These are phyloP conservation scores for Logfia minima DNA, from an alignment of 129 eudicot genomes.

Conservation along the genomic window DNA sequence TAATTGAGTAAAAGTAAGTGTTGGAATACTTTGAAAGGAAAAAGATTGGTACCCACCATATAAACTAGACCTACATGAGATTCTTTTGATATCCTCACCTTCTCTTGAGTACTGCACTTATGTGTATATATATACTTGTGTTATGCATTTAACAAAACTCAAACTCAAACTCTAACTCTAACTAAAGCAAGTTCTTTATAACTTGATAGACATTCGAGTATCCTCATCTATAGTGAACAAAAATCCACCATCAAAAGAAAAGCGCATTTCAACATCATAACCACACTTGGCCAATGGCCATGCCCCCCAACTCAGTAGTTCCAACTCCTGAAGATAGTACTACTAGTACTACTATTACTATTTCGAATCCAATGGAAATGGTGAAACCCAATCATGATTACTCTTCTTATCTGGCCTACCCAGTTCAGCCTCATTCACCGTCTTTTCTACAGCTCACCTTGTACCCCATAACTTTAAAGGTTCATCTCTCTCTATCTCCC, in stretches of 20 bases:
- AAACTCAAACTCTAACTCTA: slow-evolving; percentile 23
- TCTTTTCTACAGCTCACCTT: slow-evolving; percentile 48
- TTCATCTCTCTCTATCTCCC: slow-evolving; percentile 33
- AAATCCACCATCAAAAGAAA: slow-evolving; percentile 12
- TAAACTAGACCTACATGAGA: slow-evolving; percentile 53
- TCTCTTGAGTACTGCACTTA: slow-evolving; percentile 24
- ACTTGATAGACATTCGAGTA: slow-evolving; percentile 27
- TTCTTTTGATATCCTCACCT: slow-evolving; percentile 52
- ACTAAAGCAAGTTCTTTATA: slow-evolving; percentile 36
- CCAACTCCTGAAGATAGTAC: slow-evolving; percentile 55
- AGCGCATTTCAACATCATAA: slow-evolving; percentile 18
- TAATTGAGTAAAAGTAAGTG: slow-evolving; percentile 46
- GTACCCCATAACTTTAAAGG: slow-evolving; percentile 81
- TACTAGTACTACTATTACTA: slow-evolving; percentile 1
- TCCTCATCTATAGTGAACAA: slow-evolving; percentile 6
- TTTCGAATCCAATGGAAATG: slow-evolving; percentile 37
- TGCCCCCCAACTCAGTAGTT: slow-evolving; percentile 51
- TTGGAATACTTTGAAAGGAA: slow-evolving; percentile 42
- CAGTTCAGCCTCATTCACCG: slow-evolving; percentile 44
- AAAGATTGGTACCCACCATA: slow-evolving; percentile 52
- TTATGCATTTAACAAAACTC: slow-evolving; percentile 38
- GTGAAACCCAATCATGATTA: slow-evolving; percentile 41
- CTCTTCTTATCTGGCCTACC: slow-evolving; percentile 47
- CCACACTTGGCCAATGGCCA: slow-evolving; percentile 40
- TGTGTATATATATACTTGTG: slow-evolving; percentile 40